Base-by-base conservation (phyloP, 805 yeast species). In the Candida michaelii region DNA sequence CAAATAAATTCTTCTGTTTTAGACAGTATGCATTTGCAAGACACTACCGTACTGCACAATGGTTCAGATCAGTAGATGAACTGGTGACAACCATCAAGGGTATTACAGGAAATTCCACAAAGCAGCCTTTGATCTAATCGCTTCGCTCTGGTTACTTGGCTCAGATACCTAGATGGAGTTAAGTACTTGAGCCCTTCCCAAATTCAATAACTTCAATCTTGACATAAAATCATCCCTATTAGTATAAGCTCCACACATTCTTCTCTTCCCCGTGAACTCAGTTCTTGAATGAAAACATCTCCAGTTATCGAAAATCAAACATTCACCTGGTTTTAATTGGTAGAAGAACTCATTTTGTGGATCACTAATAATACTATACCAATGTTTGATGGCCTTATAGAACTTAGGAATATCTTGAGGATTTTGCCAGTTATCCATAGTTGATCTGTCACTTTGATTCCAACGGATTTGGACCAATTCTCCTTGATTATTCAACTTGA, bases 241-340 rank as follows among this genome's bases (percentile, higher is more conserved):
- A 48, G 79, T 68, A 59, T 83, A 83, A 1, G 86, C 87, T 10
- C 89, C 89, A 57, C 89, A 83, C 75, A 83, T 72, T 51, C 86
- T 65, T 57, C 89, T 68, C 53, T 76, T 74, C 2, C 89, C 89
- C 1, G 82, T 76, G 45, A 82, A 81, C 46, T 72, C 82, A 34
- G 80, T 77, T 53, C 89, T 71, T 13, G 84, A 80, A 57, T 83
- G 89, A 59, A 83, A 69, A 15, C 80, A 79, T 52, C 89, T 60
- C 88, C 89, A 83, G 55, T 83, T 83, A 55, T 83, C 88, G 55
- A 83, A 83, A 30, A 83, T 76, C 49, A 83, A 60, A 36, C 82
- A 76, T 51, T 78, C 80, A 2, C 88, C 89, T 0, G 89, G 88
- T 38, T 63, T 66, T 51, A 83, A 67, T 50, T 72, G 80, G 53